These are phyloP conservation scores for Mucor saturninus DNA, from an alignment of 371 early-diverging fungal genomes.

Conservation along the genomic window DNA sequence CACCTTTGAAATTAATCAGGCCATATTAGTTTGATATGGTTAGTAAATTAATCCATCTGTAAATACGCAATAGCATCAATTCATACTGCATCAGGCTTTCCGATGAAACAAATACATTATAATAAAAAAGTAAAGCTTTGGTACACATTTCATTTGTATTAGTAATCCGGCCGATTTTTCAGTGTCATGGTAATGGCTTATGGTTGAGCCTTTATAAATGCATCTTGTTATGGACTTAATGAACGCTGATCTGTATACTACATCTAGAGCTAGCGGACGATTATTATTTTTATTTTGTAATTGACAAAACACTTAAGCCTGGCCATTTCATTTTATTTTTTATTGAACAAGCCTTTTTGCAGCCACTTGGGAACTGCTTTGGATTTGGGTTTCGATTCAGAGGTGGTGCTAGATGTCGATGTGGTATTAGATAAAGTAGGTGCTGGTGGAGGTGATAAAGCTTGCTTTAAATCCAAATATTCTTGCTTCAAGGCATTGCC, in stretches of 20 bases:
- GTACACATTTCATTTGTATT: too few relatives aligned
- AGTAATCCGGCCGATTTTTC: too few relatives aligned
- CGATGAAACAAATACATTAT: too few relatives aligned
- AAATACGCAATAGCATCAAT: not conserved
- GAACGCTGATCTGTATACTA: too few relatives aligned
- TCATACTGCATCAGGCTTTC: too few relatives aligned
- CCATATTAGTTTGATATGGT: constrained; percentile 28
- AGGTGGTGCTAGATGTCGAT: not conserved
- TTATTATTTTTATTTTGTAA: too few relatives aligned
- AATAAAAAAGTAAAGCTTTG: too few relatives aligned
- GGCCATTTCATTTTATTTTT: constrained; percentile 25
- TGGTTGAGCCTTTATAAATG: too few relatives aligned
- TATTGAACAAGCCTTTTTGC: constrained; percentile 55
- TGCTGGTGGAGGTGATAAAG: constrained; percentile 17
- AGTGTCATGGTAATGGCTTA: too few relatives aligned
- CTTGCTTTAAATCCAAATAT: constrained; percentile 40
- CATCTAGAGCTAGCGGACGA: too few relatives aligned
- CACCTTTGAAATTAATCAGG: constrained; percentile 45
- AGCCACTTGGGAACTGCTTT: constrained; percentile 54
- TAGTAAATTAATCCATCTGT: not conserved
- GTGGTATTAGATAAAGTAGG: constrained; percentile 3
- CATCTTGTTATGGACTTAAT: too few relatives aligned
- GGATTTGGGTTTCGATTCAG: constrained; percentile 11
- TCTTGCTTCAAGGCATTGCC: constrained; percentile 22
- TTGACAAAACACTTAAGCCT: too few relatives aligned